phyloP scores from a whole-genome alignment of 2,329 filamentous ascomycete genomes.

The Cladophialophora bantiana region DNA sequence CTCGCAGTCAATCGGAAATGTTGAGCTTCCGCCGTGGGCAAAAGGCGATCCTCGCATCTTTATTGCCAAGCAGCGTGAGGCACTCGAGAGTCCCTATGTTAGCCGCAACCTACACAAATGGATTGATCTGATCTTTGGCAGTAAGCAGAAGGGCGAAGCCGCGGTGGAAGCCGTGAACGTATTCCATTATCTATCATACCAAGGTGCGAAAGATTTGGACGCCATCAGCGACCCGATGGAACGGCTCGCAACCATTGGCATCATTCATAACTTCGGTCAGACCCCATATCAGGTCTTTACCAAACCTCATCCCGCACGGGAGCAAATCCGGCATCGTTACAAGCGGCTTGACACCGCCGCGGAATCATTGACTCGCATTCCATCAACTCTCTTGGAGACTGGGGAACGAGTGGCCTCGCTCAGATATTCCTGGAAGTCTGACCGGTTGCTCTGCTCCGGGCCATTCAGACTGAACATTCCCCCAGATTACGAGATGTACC shows the following conservation, averaged over 20 bases:
- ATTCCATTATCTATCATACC: slow-evolving; percentile 94
- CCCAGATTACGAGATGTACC: slow-evolving; percentile 83
- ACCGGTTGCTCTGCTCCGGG: slow-evolving; percentile 82
- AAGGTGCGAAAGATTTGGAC: slow-evolving; percentile 90
- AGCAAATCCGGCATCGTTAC: slow-evolving; percentile 69
- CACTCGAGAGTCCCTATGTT: slow-evolving; percentile 90
- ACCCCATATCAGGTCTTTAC: slow-evolving; percentile 95
- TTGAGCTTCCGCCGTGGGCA: slow-evolving; percentile 92
- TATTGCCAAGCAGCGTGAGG: slow-evolving; percentile 93
- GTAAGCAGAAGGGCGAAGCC: slow-evolving; percentile 90
- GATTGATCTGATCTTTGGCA: slow-evolving; percentile 96
- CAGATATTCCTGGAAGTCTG: slow-evolving; percentile 77
- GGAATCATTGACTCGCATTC: slow-evolving; percentile 76
- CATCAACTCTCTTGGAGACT: slow-evolving; percentile 70
- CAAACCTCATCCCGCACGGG: slow-evolving; percentile 77
- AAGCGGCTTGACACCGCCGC: slow-evolving; percentile 79
- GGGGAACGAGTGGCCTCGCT: slow-evolving; percentile 82
- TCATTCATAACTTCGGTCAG: slow-evolving; percentile 98
- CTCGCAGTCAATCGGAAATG: slow-evolving; percentile 80
- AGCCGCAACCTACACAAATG: slow-evolving; percentile 88
- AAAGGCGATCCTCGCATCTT: slow-evolving; percentile 96
- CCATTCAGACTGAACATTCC: slow-evolving; percentile 87
- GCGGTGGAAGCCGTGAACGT: slow-evolving; percentile 92
- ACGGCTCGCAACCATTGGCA: slow-evolving; percentile 85
- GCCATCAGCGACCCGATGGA: slow-evolving; percentile 88